Base-by-base conservation (phyloP, 495 filamentous ascomycete species). In the Aspergillus avenaceus region DNA sequence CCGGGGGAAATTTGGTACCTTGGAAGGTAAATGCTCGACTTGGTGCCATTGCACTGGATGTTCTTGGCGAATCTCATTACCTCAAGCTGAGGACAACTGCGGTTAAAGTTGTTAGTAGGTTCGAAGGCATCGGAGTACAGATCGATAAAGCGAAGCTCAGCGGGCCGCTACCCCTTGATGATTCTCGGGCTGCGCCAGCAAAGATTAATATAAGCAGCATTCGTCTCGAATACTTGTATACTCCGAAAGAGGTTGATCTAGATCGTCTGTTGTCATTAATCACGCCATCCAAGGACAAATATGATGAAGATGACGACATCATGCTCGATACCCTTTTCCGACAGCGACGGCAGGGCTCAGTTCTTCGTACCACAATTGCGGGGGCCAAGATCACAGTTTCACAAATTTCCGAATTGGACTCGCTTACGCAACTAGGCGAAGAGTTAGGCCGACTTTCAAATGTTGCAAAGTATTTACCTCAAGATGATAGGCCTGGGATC, bases 401-500 rank as follows among this genome's bases (percentile, higher is more conserved):
- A 1, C 79, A 80, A 36, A 57, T 87, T 9, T 72, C 80, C 25
- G 80, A 84, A 36, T 60, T 95, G 11, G 65, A 74, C 14, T 75
- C 76, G 34, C 67, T 99, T 6, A 72, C 83, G n/a, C 74, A 73
- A 14, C 75, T 99, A 5, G 82, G 77, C 1, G 82, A 86, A 34
- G 95, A 99, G 60, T 50, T 97, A 27, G 76, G 85, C 12, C 85
- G 84, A 56, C 72, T 97, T 5, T 86, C 90, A 9, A 93, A 83
- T 6, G 90, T 97, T 22, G 81, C 93, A 11, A 97, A 96, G 59
- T 97, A 97, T 59, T 75, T 99, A 4, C 91, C 95, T 0, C 91
- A 97, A 61, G 95, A 97, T 69, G 92, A 97, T 53, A 83, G 93
- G 0, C 95, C 95, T 12, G 95, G 95, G 0, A 71, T 97, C 23